Conservation (phyloP, 1,139 yeast species). For the Groenewaldozyma auringiensis region DNA sequence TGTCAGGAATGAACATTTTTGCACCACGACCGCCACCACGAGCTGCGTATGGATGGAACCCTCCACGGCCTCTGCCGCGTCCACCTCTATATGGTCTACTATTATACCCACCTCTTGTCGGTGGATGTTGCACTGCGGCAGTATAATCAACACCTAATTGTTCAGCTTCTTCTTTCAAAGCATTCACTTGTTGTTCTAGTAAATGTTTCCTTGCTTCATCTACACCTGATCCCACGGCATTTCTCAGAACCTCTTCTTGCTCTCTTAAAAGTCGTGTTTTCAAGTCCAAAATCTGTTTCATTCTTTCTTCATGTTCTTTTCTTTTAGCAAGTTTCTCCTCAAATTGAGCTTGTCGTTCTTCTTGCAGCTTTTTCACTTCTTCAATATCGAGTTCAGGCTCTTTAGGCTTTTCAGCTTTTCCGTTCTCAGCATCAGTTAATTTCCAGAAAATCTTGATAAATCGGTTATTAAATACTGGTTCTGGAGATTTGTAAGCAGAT, state of each 20-base stretch:
- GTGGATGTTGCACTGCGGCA: constrained; percentile 7
- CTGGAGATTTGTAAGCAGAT: constrained; percentile 39
- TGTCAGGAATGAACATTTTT: constrained; percentile 10
- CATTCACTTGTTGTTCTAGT: constrained; percentile 30
- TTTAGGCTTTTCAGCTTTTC: constrained; percentile 5
- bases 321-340: constrained; percentile 35
- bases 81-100: constrained; percentile 11
- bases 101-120: constrained; percentile 15
- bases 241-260: constrained; percentile 23
- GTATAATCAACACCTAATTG: constrained; percentile 22
- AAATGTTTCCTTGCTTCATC: constrained; percentile 26
- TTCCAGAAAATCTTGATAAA: constrained; percentile 43
- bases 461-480: constrained; percentile 42
- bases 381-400: constrained; percentile 32
- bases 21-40: constrained; percentile 8
- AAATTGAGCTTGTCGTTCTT: constrained; percentile 36
- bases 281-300: constrained; percentile 30
- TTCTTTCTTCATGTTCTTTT: constrained; percentile 29
- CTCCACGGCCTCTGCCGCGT: constrained; percentile 18
- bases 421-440: constrained; percentile 13
- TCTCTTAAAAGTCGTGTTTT: constrained; percentile 33
- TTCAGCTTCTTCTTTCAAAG: constrained; percentile 32
- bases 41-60: constrained; percentile 7
- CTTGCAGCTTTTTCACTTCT: constrained; percentile 32
- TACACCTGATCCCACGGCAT: constrained; percentile 24